Evolutionary conservation across 768 basidiomycete species (phyloP).

Genomic region (Rhizopogon vinicolor): DNA sequence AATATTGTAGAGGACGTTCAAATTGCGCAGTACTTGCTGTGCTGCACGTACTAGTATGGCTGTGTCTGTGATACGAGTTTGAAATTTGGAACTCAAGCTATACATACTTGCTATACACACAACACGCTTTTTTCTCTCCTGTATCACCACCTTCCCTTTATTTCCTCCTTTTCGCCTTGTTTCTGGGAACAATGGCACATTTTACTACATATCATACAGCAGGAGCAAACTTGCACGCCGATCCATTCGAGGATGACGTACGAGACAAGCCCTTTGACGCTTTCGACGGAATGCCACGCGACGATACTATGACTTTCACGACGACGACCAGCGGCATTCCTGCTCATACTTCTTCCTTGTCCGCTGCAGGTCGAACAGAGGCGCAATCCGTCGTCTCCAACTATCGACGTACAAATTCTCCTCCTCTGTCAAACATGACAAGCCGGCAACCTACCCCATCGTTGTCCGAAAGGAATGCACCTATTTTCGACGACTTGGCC

Average conservation of each 20-base stretch:
- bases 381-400: conserved; percentile 21
- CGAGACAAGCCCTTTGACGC: conserved; percentile 17
- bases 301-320: conserved; percentile 16
- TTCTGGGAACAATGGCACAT: conserved; percentile 22
- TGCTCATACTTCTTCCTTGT: conserved; percentile 7
- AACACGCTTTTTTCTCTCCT: not conserved
- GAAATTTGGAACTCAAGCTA: not conserved
- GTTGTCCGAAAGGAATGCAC: conserved; percentile 1
- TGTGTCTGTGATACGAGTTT: not conserved
- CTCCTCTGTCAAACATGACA: conserved; percentile 7
- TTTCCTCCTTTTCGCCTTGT: conserved; percentile 9
- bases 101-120: too few relatives aligned
- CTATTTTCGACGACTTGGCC: conserved; percentile 5
- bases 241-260: conserved; percentile 23
- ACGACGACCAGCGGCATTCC: conserved; percentile 18
- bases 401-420: conserved; percentile 17
- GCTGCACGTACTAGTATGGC: not conserved
- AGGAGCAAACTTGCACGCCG: conserved; percentile 8
- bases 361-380: conserved; percentile 11
- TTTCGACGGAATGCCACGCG: conserved; percentile 5
- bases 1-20: too few relatives aligned
- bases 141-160: not conserved
- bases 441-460: conserved; percentile 15
- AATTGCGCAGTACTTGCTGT: too few relatives aligned
- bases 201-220: conserved; percentile 6